Base-by-base conservation (phyloP, 495 filamentous ascomycete species). In the Filosporella fistucella region DNA sequence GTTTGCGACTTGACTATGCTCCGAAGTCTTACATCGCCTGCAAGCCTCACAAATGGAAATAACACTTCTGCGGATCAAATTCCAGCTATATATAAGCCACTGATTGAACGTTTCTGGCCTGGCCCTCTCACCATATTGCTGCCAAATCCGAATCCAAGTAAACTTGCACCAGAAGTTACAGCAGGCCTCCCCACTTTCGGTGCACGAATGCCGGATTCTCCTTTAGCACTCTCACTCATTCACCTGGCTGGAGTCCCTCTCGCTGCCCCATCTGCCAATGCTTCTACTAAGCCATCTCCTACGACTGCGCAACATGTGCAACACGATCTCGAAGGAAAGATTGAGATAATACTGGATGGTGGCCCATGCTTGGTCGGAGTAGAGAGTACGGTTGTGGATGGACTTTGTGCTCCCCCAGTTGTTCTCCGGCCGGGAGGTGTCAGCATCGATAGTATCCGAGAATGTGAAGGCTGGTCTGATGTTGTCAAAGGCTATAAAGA, bases 371-470 rank as follows among this genome's bases (percentile, higher is more conserved):
- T 70, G 1, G 89, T 99, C 4, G 93, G 93, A 4, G 88, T 99
- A 0, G 93, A 99, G 66, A 95, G 88, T 55, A 99, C 94, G 5
- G 94, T 99, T 7, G 89, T 99, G 1, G 93, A 96, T 57, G 93
- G 93, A 1, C 69, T 97, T 17, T 86, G 77, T 18, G 52, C 71
- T 30, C 91, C 91, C 13, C 93, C 94, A 0, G 74, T 80, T 8
- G 80, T 99, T 26, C 71, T 99, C 11, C 68, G 93, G 32, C 93
- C 93, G 0, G 93, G 93, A 3, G 94, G 94, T 6, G 74, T 99
- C n/a, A 87, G 88, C 21, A 76, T 96, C 21, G 93, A 95, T 48
- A 78, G 87, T 59, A 60, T 99, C 21, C 74, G 82, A 21, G 53
- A 68, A 20, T 89, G 81, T 59, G 65, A 76, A 3, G 91, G 91